Evolutionary conservation across 768 basidiomycete species (phyloP).

Genomic region (Boletus vinaceobasis): DNA sequence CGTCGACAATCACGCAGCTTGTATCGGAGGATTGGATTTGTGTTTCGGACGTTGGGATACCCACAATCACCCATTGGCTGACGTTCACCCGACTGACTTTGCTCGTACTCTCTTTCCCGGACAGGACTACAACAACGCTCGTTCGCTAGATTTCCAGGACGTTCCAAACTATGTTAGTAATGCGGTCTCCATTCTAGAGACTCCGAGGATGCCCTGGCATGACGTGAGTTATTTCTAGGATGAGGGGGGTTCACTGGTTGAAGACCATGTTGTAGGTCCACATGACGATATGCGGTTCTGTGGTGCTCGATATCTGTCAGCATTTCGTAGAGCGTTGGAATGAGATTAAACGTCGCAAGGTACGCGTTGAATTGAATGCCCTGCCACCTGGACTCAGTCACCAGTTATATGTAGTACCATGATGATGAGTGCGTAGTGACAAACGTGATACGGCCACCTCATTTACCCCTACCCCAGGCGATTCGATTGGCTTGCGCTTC

Average conservation of each 20-base stretch:
- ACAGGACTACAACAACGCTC: slow-evolving; percentile 90
- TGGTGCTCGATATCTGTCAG: slow-evolving; percentile 87
- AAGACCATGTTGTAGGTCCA: slow-evolving; percentile 51
- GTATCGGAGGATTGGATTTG: slow-evolving; percentile 91
- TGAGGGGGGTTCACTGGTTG: background rate
- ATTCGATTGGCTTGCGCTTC: slow-evolving; percentile 72
- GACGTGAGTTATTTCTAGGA: slow-evolving; percentile 57
- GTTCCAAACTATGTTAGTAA: slow-evolving; percentile 78
- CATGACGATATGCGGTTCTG: slow-evolving; percentile 78
- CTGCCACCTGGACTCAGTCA: slow-evolving; percentile 1
- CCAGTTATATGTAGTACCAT: slow-evolving; percentile 20
- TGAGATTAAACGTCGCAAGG: slow-evolving; percentile 82
- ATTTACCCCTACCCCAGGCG: slow-evolving; percentile 33
- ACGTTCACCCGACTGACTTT: slow-evolving; percentile 89
- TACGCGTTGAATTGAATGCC: slow-evolving; percentile 21
- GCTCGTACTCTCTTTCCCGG: slow-evolving; percentile 83
- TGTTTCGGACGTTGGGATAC: slow-evolving; percentile 99
- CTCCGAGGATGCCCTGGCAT: slow-evolving; percentile 90
- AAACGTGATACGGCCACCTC: background rate
- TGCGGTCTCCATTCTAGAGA: slow-evolving; percentile 62
- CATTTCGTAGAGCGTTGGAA: slow-evolving; percentile 95
- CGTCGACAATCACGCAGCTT: slow-evolving; percentile 82
- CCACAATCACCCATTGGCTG: slow-evolving; percentile 83
- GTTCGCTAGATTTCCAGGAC: slow-evolving; percentile 79
- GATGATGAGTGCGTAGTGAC: slow-evolving; percentile 43